Conservation (phyloP, 179 eudicot species). For the Gypsophila paniculata region DNA sequence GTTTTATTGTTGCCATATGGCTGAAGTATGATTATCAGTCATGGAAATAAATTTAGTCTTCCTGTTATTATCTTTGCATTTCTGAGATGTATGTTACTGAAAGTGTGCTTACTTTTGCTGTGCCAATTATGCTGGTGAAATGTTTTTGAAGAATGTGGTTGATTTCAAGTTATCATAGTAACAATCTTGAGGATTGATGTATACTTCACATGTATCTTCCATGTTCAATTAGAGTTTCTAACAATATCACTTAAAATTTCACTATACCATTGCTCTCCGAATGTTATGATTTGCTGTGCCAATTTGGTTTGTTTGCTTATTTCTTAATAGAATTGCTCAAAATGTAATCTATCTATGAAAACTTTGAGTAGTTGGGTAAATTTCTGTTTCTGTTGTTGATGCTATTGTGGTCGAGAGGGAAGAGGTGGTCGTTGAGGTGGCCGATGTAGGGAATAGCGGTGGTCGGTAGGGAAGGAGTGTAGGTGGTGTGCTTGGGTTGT, state of each 20-base stretch:
- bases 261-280: neutral
- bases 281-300: neutral
- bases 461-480: too few species aligned
- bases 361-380: too few species aligned
- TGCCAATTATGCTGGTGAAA: constrained; percentile 9
- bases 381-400: too few species aligned
- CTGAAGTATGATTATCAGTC: neutral
- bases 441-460: too few species aligned
- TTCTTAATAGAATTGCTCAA: too few species aligned
- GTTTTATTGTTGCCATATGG: constrained; percentile 7
- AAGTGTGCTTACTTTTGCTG: neutral
- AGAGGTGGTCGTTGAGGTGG: too few species aligned
- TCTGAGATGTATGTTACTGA: neutral
- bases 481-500: too few species aligned
- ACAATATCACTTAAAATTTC: constrained; percentile 4
- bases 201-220: neutral
- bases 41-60: neutral
- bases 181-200: neutral
- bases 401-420: too few species aligned
- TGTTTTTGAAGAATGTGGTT: neutral
- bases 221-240: too few species aligned
- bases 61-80: neutral
- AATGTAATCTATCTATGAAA: too few species aligned
- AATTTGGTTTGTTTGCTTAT: too few species aligned
- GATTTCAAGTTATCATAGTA: neutral